Evolutionary conservation across 768 basidiomycete species (phyloP).

Genomic region (Trichaptum fuscoviolaceum): DNA sequence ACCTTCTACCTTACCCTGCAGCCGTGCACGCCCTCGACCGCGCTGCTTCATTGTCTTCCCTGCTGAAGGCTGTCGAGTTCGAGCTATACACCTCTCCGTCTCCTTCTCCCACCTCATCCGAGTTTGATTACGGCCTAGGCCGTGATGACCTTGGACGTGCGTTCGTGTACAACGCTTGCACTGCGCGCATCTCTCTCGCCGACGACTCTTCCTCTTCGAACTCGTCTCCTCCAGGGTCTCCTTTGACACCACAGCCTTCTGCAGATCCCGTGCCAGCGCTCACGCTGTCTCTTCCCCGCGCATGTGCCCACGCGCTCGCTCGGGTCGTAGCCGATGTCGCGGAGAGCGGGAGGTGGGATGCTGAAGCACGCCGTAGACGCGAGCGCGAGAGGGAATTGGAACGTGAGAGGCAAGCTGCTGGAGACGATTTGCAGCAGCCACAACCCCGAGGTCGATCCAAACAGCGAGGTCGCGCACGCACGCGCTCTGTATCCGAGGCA

Average conservation of each 20-base stretch:
- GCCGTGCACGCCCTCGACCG: background rate
- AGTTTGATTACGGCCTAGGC: background rate
- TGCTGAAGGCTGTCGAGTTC: background rate
- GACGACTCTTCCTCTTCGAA: background rate
- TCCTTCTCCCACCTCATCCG: background rate
- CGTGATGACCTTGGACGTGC: background rate
- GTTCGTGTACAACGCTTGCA: background rate
- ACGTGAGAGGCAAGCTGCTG: background rate
- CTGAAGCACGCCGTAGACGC: background rate
- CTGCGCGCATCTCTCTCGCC: background rate
- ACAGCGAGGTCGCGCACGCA: background rate
- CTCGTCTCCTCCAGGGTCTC: background rate
- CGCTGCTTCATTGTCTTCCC: background rate
- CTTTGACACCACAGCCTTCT: too few species aligned
- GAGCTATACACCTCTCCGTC: background rate
- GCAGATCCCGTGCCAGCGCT: background rate
- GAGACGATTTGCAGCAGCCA: background rate
- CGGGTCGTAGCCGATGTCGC: background rate
- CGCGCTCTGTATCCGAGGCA: background rate
- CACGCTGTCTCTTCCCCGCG: background rate
- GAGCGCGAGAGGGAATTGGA: background rate
- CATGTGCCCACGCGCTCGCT: background rate
- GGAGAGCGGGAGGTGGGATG: background rate
- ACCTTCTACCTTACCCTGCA: background rate
- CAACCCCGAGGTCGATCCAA: background rate